Percentiles rank a stretch among this genome's conserved stretches.
Conservation (phyloP, 2,329 filamentous ascomycete species). For the Capronia epimyces region DNA sequence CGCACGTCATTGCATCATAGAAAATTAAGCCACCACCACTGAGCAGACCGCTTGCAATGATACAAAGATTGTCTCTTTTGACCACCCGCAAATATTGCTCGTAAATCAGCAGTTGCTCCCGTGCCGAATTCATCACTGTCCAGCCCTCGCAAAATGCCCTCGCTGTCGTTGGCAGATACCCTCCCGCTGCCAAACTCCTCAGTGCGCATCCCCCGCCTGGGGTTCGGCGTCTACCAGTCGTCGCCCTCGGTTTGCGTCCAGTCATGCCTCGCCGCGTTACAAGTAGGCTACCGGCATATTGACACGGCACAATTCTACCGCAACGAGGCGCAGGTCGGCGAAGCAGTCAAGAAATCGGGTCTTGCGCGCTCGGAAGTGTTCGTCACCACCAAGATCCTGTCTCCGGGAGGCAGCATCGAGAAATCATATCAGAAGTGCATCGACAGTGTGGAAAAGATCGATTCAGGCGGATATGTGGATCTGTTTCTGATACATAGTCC, state of each 20-base stretch:
- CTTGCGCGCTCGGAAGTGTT: slow-evolving; percentile 58
- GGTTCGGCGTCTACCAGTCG: slow-evolving; percentile 66
- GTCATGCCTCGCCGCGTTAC: slow-evolving; percentile 55
- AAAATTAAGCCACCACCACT: too few species aligned
- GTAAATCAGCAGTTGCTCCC: neutral
- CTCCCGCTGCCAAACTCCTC: slow-evolving; percentile 48
- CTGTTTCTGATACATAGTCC: slow-evolving; percentile 66
- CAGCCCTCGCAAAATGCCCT: slow-evolving; percentile 29
- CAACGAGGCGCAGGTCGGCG: slow-evolving; percentile 63
- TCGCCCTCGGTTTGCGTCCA: slow-evolving; percentile 49
- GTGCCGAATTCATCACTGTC: neutral
- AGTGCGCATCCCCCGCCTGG: slow-evolving; percentile 58
- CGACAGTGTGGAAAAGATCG: slow-evolving; percentile 60
- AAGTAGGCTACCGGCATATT: slow-evolving; percentile 52
- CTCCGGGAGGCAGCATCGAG: slow-evolving; percentile 49
- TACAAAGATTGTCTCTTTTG: neutral
- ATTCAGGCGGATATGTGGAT: slow-evolving; percentile 60
- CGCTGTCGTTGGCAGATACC: slow-evolving; percentile 44
- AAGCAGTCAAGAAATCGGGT: slow-evolving; percentile 54
- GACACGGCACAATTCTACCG: slow-evolving; percentile 62
- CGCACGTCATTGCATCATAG: slow-evolving; percentile 1
- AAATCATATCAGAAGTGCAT: slow-evolving; percentile 55
- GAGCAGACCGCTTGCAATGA: too few species aligned
- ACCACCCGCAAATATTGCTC: neutral
- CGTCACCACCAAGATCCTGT: slow-evolving; percentile 65